Evolutionary conservation across 148 eudicot genomes (phyloP), one percentile per base, ranked within the genome.

Genomic region (Rhododendron simsii): DNA sequence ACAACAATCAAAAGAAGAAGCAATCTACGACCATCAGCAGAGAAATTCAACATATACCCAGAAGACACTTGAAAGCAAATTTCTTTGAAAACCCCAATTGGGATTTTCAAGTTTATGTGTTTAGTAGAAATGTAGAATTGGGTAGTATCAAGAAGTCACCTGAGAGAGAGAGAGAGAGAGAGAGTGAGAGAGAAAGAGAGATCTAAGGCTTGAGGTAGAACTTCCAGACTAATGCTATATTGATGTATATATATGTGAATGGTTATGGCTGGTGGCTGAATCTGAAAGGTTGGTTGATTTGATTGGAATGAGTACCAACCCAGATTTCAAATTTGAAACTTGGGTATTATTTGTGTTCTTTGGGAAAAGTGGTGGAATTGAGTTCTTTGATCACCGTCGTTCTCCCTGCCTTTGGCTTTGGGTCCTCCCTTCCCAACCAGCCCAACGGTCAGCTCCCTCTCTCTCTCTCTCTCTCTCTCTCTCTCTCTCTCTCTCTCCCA

Each of bases 31-130:
- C 77, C 74, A 61, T 41, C 63, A 87, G 76, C 78, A 86, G 37
- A 12, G 61, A 78, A 82, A 82, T 83, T 44, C 59, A 61, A 77
- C 30, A 82, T 33, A 82, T 9, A 57, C 85, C 88, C 85, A 86
- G 81, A 82, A 16, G 39, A 53, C 51, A 57, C 33, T 39, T 67
- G 3, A 30, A 39, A 67, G 48, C 23, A 41, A 37, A 41, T 55
- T 82, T 67, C 28, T 26, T 59, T 39, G 21, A 82, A 75, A 86
- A 69, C 28, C 85, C 80, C 53, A 61, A 81, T 75, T 76, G 63
- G 74, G 83, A 87, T 14, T 74, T 65, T 75, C 15, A 55, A 20
- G 45, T 75, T 39, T 41, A 3, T 37, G 12, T n/a, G 23, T 12
- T 13, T 35, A 44, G 7, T 26, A 73, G 37, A 48, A 50, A 16